These are phyloP conservation scores for Albatrellus sp. DNA, from an alignment of 1,284 basidiomycete species.

Conservation along the genomic window DNA sequence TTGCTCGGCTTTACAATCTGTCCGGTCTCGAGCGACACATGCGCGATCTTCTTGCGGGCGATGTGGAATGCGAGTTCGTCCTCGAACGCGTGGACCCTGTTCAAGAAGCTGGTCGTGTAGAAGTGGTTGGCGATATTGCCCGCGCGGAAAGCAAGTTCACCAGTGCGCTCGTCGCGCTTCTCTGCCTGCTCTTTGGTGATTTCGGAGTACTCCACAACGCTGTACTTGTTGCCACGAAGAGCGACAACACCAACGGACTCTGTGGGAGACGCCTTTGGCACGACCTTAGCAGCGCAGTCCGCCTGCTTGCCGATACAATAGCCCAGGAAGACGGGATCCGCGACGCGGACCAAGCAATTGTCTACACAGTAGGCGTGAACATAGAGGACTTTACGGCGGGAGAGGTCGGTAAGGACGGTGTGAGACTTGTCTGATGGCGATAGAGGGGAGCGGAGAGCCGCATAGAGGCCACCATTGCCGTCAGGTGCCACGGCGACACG, in stretches of 20 bases:
- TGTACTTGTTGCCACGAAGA: conserved; percentile 66
- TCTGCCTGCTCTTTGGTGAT: conserved; percentile 83
- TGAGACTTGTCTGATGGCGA: conserved; percentile 43
- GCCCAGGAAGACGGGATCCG: conserved; percentile 94
- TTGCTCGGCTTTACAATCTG: conserved; percentile 64
- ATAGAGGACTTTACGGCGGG: conserved; percentile 70
- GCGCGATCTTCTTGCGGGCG: conserved; percentile 94
- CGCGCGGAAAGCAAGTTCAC: conserved; percentile 82
- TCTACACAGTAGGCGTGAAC: conserved; percentile 97
- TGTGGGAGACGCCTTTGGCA: conserved; percentile 76
- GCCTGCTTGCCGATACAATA: conserved; percentile 80
- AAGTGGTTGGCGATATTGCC: conserved; percentile 99
- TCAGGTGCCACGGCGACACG: conserved; percentile 89
- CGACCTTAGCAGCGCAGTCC: conserved; percentile 92
- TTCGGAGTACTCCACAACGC: conserved; percentile 97
- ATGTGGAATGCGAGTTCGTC: conserved; percentile 92
- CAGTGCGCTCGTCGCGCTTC: conserved; percentile 53
- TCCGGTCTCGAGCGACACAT: conserved; percentile 61
- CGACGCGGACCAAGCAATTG: conserved; percentile 97
- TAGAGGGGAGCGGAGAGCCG: conserved; percentile 77
- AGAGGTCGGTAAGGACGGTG: conserved; percentile 81
- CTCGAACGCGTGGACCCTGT: conserved; percentile 76
- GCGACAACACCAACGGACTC: conserved; percentile 97
- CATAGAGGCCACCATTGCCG: conserved; percentile 96
- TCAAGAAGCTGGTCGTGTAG: conserved; percentile 85